Evolutionary conservation across 169 alveolate species (phyloP).

Genomic region (Theileria orientalis): DNA sequence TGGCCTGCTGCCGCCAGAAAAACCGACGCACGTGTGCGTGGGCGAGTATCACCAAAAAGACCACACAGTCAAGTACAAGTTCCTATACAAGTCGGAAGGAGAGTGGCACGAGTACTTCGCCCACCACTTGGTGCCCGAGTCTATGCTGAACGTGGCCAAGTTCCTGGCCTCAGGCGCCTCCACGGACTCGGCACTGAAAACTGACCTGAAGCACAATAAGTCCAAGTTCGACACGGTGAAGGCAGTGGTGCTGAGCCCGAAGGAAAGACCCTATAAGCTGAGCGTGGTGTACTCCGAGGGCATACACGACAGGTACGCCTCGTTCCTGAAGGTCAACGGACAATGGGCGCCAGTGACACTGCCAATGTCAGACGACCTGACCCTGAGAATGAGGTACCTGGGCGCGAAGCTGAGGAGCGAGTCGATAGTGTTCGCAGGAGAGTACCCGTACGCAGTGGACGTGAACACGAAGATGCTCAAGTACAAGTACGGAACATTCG

Average conservation of each 20-base stretch:
- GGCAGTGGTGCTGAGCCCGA: conserved; percentile 7
- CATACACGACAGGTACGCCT: background rate
- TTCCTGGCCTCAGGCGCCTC: background rate
- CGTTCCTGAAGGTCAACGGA: background rate
- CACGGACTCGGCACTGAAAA: background rate
- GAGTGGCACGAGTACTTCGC: background rate
- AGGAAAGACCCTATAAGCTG: background rate
- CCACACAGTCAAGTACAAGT: background rate
- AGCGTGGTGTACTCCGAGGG: background rate
- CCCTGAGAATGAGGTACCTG: background rate
- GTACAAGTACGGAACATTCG: background rate
- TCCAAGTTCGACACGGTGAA: background rate
- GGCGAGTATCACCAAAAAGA: background rate
- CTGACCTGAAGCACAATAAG: background rate
- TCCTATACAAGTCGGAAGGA: background rate
- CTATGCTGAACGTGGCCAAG: background rate
- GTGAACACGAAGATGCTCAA: background rate
- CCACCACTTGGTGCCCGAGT: background rate
- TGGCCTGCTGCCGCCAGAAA: background rate
- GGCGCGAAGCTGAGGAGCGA: conserved; percentile 3
- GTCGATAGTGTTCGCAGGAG: background rate
- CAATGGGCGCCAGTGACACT: background rate
- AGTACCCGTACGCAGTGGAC: background rate
- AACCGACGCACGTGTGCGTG: background rate
- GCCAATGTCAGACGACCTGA: background rate